A percentile compares a stretch with the other conserved stretches of the same genome.
Conservation (phyloP, 306 rosid genomes). For the Cotoneaster glaucophyllus region DNA sequence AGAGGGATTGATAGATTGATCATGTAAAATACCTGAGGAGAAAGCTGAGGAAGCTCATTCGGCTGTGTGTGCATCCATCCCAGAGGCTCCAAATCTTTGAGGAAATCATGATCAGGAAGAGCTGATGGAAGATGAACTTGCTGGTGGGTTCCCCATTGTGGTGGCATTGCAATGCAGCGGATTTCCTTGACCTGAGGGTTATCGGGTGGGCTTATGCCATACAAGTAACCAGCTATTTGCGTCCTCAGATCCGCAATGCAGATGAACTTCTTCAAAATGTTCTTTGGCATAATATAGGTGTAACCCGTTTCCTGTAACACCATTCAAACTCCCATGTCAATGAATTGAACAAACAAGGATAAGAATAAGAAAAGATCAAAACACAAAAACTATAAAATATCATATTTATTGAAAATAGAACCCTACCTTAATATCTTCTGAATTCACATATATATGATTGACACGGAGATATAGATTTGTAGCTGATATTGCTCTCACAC, state of each 20-base stretch:
- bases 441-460: slow-evolving; percentile 93
- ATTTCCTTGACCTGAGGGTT: slow-evolving; percentile 98
- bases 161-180: slow-evolving; percentile 94
- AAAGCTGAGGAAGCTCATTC: slow-evolving; percentile 96
- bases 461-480: slow-evolving; percentile 95
- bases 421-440: slow-evolving; percentile 88
- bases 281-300: slow-evolving; percentile 98
- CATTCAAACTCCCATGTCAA: slow-evolving; percentile 15
- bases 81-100: slow-evolving; percentile 92
- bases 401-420: neutral
- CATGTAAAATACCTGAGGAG: slow-evolving; percentile 64
- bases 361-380: neutral
- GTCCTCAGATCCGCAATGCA: slow-evolving; percentile 98
- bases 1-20: neutral
- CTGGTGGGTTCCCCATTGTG: slow-evolving; percentile 98
- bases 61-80: slow-evolving; percentile 99
- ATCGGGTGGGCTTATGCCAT: slow-evolving; percentile 96
- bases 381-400: neutral
- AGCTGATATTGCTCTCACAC: slow-evolving; percentile 99
- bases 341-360: neutral
- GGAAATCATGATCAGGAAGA: slow-evolving; percentile 95
- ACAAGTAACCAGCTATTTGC: slow-evolving; percentile 88
- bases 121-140: slow-evolving; percentile 94
- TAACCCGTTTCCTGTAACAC: slow-evolving; percentile 95
- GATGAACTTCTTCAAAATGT: slow-evolving; percentile 88